Evolutionary conservation across 768 basidiomycete genomes (phyloP).

Genomic region (Leccinum subtestaceum): DNA sequence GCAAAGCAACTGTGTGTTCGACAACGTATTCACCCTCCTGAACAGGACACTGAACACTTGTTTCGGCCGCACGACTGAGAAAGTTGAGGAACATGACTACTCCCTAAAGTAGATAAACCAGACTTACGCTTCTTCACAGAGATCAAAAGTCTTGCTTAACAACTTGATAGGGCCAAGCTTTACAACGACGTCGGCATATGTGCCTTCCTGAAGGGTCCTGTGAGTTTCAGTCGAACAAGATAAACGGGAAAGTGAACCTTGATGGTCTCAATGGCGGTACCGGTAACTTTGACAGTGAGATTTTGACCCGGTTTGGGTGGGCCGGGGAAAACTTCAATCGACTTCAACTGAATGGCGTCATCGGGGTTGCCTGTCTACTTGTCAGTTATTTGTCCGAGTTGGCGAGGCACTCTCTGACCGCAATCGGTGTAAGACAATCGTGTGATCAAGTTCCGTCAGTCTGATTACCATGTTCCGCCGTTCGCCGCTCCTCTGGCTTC

Average conservation of each 20-base stretch:
- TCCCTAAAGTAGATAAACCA: background rate
- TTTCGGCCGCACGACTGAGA: constrained; percentile 68
- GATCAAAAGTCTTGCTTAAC: constrained; percentile 77
- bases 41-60: constrained; percentile 82
- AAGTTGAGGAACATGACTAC: constrained; percentile 3
- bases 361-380: constrained; percentile 38
- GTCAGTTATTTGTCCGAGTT: constrained; percentile 3
- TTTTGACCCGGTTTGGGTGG: constrained; percentile 87
- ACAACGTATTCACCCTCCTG: constrained; percentile 68
- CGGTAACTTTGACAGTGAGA: constrained; percentile 81
- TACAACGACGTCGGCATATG: constrained; percentile 84
- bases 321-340: constrained; percentile 76
- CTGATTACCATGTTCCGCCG: no score
- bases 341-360: constrained; percentile 60
- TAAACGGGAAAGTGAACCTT: constrained; percentile 46
- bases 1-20: constrained; percentile 79
- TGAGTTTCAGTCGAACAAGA: constrained; percentile 10
- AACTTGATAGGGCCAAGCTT: constrained; percentile 94
- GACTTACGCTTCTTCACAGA: constrained; percentile 93
- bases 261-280: constrained; percentile 53
- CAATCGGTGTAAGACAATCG: constrained; percentile 59
- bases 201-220: constrained; percentile 64
- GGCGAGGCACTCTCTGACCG: constrained; percentile 48
- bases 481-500: no score
- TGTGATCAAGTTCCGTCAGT: no score